Percentiles rank a stretch among this genome's conserved stretches.
Evolutionary conservation across 1,139 yeast genomes (phyloP).

Genomic region (Suhomyces yuchorum): DNA sequence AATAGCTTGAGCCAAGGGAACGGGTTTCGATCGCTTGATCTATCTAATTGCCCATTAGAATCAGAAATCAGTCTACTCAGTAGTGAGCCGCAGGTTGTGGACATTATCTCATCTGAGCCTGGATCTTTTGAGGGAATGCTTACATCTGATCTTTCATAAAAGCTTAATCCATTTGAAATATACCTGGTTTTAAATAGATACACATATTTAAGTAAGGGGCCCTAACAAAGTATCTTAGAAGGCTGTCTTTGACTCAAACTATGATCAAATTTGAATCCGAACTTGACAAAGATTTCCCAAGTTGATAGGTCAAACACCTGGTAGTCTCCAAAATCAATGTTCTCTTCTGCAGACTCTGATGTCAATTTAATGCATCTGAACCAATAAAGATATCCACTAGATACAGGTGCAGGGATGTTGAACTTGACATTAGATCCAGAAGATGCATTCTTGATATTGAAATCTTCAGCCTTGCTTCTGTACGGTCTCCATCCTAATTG

Average conservation of each 20-base stretch:
- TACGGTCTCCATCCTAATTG: conserved; percentile 51
- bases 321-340: conserved; percentile 41
- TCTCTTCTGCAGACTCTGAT: conserved; percentile 20
- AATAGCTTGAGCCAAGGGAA: neutral
- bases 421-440: conserved; percentile 10
- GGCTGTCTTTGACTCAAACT: conserved; percentile 35
- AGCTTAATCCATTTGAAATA: neutral
- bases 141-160: neutral
- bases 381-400: conserved; percentile 35
- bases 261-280: conserved; percentile 40
- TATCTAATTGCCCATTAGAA: neutral
- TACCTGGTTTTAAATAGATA: neutral
- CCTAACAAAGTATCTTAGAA: conserved; percentile 25
- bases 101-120: neutral
- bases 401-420: neutral
- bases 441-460: conserved; percentile 2
- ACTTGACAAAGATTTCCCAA: conserved; percentile 47
- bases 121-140: neutral
- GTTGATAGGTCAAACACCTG: conserved; percentile 46
- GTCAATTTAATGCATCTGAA: conserved; percentile 34
- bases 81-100: neutral
- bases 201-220: neutral
- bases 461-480: conserved; percentile 15
- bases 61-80: neutral
- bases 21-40: neutral